Conservation (phyloP, 2,329 filamentous ascomycete species). For the Aspergillus glaucus region DNA sequence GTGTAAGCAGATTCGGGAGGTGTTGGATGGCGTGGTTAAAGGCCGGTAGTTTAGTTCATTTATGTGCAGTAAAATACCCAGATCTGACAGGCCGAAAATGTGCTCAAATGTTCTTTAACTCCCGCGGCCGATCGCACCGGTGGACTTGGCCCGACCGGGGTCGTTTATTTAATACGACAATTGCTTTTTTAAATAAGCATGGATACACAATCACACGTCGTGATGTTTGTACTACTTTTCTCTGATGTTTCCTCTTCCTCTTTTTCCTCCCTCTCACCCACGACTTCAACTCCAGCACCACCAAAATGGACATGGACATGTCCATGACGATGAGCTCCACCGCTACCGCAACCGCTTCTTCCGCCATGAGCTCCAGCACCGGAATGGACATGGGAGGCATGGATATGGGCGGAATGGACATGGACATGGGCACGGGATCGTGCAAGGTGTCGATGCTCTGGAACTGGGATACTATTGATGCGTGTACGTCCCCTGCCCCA, state of each 20-base stretch:
- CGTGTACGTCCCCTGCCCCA: constrained; percentile 36
- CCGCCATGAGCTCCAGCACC: constrained; percentile 6
- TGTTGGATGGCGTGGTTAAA: constrained; percentile 69
- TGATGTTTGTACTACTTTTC: neutral
- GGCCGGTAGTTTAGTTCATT: neutral
- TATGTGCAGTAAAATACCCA: neutral
- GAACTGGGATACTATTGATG: constrained; percentile 69
- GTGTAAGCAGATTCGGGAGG: constrained; percentile 74
- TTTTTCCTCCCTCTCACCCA: neutral
- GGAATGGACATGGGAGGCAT: constrained; percentile 14
- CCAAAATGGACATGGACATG: constrained; percentile 5
- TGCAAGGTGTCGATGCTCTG: constrained; percentile 46
- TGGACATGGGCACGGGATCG: neutral
- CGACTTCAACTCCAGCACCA: neutral
- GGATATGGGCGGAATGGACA: constrained; percentile 10
- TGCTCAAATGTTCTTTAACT: constrained; percentile 13
- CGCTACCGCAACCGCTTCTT: constrained; percentile 5
- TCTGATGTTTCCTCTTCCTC: neutral
- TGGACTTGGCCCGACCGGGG: neutral
- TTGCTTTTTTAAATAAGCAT: neutral
- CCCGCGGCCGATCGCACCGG: neutral
- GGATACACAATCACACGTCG: neutral
- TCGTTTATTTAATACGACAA: neutral
- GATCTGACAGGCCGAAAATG: constrained; percentile 8
- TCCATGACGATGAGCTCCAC: constrained; percentile 5